Base-by-base conservation (phyloP, 257 asterid genomes). In the Solanum gandarillasii region DNA sequence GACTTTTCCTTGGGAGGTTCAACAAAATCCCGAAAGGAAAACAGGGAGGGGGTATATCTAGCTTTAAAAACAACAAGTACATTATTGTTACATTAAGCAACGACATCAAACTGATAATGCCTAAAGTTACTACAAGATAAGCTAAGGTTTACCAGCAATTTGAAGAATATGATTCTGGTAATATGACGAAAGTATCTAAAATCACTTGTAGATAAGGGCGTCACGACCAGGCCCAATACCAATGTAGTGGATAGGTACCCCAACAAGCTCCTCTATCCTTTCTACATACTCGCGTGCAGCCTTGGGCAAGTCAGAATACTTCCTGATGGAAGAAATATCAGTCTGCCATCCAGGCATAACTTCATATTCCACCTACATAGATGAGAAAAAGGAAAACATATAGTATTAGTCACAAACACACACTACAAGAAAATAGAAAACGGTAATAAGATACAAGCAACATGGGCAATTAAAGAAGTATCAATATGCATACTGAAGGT, bases 221-320 rank as follows among this genome's bases (percentile, higher is more conserved):
- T 97, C 99, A 3, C 99, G 99, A 32, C 99, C 98, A 8, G 99
- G 99, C 68, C 99, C 99, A 27, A 94, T 87, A 43, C 99, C 99
- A 43, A 97, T 95, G 93, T 97, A 97, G 92, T 96, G 95, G 89
- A 97, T 79, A 14, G 99, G 99, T 72, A 94, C 93, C 55, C 99
- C 99, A 7, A 93, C 98, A 7, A 94, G 94, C 88, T 97, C 96
- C 90, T 96, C 99, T 94, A 95, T 94, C 96, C 98, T 93, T 88
- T 96, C 97, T 36, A 97, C 94, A 32, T 95, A 97, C 82, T 89
- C 89, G 11, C 92, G 96, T 36, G 99, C 98, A 83, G 98, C 95
- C 92, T 90, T 89, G 14, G 99, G 99, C 87, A 97, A 91, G 90
- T 97, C 92, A 3, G 98, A 95, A 92, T 97, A 97, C 88, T 94